Percentiles rank a stretch among this genome's conserved stretches.
These are phyloP conservation scores for Linnemannia schmuckeri DNA, from an alignment of 192 early-diverging fungal genomes.

Conservation along the genomic window DNA sequence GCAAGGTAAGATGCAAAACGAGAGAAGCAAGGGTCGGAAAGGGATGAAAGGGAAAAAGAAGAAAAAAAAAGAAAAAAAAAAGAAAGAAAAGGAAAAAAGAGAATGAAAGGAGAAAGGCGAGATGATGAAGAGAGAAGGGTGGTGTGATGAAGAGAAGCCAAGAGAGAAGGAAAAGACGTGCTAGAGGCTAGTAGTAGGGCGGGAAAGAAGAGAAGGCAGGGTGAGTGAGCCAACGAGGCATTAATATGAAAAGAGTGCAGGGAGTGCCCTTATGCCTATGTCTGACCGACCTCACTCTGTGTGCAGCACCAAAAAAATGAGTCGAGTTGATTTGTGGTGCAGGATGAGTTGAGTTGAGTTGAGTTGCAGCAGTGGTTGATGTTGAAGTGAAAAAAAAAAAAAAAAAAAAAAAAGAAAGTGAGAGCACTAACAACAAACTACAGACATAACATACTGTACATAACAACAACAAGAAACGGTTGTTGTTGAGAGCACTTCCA, in stretches of 20 bases:
- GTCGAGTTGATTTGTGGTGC: not conserved
- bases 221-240: not conserved
- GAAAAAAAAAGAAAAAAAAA: not conserved
- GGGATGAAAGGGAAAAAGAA: not conserved
- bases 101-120: not conserved
- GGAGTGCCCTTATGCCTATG: too few species aligned
- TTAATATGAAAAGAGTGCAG: not conserved
- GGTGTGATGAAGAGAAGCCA: not conserved
- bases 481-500: not conserved
- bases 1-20: constrained; percentile 8
- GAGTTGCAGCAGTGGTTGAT: not conserved
- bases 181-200: constrained; percentile 6
- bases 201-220: not conserved
- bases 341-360: not conserved
- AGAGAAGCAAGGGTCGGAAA: not conserved
- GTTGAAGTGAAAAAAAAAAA: constrained; percentile 11
- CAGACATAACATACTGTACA: not conserved
- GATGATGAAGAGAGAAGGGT: not conserved
- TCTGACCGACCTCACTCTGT: too few species aligned
- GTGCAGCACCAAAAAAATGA: not conserved
- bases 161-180: constrained; percentile 3
- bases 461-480: not conserved
- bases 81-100: not conserved
- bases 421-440: not conserved
- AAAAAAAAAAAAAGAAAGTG: constrained; percentile 5